A percentile compares a stretch with the other conserved stretches of the same genome.
These are phyloP conservation scores for Theobroma cacao DNA, from an alignment of 345 rosid species.

Conservation along the genomic window DNA sequence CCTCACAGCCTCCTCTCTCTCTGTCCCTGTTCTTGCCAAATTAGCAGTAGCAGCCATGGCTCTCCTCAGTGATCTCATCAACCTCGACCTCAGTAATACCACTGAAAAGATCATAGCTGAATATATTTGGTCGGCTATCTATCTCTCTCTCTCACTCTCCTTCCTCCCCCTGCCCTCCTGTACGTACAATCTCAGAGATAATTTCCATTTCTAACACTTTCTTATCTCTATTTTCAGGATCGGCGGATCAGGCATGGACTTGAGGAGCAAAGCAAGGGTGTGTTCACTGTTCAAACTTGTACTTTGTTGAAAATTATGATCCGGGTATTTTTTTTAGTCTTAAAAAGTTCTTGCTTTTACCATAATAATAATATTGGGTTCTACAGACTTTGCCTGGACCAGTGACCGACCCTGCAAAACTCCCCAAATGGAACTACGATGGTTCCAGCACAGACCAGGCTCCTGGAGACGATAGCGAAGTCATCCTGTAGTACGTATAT, in stretches of 20 bases:
- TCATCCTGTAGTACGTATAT: slow-evolving; percentile 57
- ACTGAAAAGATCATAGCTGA: slow-evolving; percentile 75
- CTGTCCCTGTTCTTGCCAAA: too few relatives aligned
- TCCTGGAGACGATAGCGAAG: slow-evolving; percentile 77
- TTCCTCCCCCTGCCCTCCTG: background rate
- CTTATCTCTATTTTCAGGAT: slow-evolving; percentile 35
- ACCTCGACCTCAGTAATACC: slow-evolving; percentile 54
- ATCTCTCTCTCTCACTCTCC: too few relatives aligned
- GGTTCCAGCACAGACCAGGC: slow-evolving; percentile 84
- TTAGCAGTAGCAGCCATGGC: slow-evolving; percentile 35
- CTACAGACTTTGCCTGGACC: slow-evolving; percentile 57
- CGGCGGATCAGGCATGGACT: slow-evolving; percentile 75
- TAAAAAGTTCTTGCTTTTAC: too few relatives aligned
- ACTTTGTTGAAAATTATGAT: background rate
- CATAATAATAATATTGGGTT: background rate
- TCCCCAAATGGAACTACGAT: slow-evolving; percentile 85
- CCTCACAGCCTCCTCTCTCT: background rate
- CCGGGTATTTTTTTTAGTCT: background rate
- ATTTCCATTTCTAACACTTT: background rate
- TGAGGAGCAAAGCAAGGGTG: slow-evolving; percentile 81
- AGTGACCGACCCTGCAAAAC: slow-evolving; percentile 51
- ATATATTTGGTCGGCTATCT: slow-evolving; percentile 55
- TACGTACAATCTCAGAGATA: background rate
- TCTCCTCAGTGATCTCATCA: slow-evolving; percentile 56
- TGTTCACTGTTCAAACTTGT: background rate